These are phyloP conservation scores for Odontarrhena argentea DNA, from an alignment of 345 rosid species.

Conservation along the genomic window DNA sequence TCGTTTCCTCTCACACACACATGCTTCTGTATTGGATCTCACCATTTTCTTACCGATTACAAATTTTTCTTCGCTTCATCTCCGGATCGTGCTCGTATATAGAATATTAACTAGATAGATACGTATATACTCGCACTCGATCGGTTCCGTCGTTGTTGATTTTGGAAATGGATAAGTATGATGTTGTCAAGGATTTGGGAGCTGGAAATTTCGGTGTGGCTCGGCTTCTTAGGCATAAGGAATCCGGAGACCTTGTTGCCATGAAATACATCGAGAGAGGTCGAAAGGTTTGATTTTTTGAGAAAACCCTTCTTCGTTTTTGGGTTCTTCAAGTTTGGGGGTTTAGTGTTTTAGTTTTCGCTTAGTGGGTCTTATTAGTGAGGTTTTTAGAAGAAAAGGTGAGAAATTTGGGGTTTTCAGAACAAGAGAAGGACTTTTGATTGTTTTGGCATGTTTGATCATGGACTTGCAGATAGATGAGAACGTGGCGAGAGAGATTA, in stretches of 20 bases:
- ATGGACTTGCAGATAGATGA: constrained; percentile 70
- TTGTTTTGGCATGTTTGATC: constrained; percentile 28
- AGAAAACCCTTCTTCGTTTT: background rate
- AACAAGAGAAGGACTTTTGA: background rate
- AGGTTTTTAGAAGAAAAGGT: background rate
- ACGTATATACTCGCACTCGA: background rate
- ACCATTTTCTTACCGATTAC: constrained; percentile 5
- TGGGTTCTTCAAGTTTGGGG: constrained; percentile 8
- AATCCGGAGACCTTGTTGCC: constrained; percentile 85
- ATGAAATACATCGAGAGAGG: constrained; percentile 95
- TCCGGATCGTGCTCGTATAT: constrained; percentile 21
- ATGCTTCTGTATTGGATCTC: constrained; percentile 32
- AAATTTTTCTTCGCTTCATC: constrained; percentile 16
- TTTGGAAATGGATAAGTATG: constrained; percentile 66
- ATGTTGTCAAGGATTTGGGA: constrained; percentile 81
- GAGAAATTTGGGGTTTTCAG: background rate
- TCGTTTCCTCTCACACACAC: constrained; percentile 21
- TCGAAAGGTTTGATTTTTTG: constrained; percentile 53
- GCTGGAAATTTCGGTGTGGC: constrained; percentile 92
- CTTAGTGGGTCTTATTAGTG: background rate
- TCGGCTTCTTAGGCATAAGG: constrained; percentile 74
- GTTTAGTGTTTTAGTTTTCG: constrained; percentile 3
- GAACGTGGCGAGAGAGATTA: constrained; percentile 91
- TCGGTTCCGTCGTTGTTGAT: background rate
- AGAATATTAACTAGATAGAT: constrained; percentile 1